Evolutionary conservation across 257 asterid genomes (phyloP).

Genomic region (Jacaranda mimosifolia): DNA sequence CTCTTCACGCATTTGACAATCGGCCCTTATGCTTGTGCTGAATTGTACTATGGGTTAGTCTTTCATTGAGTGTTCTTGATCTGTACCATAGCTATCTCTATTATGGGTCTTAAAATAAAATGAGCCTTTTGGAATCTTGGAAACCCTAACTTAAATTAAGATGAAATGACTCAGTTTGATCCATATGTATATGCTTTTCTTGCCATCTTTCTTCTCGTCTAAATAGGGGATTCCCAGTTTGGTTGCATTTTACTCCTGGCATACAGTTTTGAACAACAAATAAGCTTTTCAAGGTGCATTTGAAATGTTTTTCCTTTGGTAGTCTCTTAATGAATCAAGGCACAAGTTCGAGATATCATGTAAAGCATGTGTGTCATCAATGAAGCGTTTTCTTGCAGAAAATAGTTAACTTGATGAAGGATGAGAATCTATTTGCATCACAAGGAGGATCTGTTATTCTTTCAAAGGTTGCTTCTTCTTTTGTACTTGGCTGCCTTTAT

Average conservation of each 20-base stretch:
- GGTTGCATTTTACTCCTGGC: slow-evolving; percentile 86
- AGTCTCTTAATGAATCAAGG: slow-evolving; percentile 13
- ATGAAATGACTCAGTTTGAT: background rate
- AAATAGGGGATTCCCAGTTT: slow-evolving; percentile 81
- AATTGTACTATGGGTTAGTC: slow-evolving; percentile 87
- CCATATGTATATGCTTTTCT: background rate
- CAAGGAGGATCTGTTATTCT: too few species aligned
- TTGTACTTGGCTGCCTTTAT: too few species aligned
- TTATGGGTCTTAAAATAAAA: slow-evolving; percentile 1
- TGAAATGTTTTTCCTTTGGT: background rate
- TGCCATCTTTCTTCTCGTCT: background rate
- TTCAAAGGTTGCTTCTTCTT: too few species aligned
- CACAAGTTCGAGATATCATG: slow-evolving; percentile 25
- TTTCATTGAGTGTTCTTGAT: slow-evolving; percentile 18
- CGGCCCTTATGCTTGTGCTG: slow-evolving; percentile 92
- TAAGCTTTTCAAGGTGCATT: slow-evolving; percentile 58
- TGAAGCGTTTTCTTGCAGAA: too few species aligned
- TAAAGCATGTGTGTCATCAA: slow-evolving; percentile 26
- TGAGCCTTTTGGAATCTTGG: too few species aligned
- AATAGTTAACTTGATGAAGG: too few species aligned
- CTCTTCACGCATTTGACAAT: slow-evolving; percentile 74
- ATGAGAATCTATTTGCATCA: too few species aligned
- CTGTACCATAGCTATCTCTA: slow-evolving; percentile 14
- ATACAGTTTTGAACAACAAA: slow-evolving; percentile 76
- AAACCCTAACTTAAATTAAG: slow-evolving; percentile 14